Percentiles rank a stretch among this genome's conserved stretches.
These are phyloP conservation scores for Metarhizium guizhouense DNA, from an alignment of 2,329 filamentous ascomycete genomes.

Conservation along the genomic window DNA sequence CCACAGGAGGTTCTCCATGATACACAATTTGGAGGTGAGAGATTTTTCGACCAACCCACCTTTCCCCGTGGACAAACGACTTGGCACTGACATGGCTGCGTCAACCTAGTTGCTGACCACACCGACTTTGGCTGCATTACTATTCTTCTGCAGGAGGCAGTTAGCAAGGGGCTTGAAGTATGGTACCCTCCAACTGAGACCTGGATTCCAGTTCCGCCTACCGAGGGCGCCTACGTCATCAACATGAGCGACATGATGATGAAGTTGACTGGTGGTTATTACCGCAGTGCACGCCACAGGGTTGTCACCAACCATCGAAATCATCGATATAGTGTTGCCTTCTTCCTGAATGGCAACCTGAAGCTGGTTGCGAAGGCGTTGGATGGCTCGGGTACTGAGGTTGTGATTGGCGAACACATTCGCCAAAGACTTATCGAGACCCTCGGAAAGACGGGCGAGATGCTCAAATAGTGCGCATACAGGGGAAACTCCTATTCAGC, in stretches of 20 bases:
- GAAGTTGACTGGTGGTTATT: slow-evolving; percentile 20
- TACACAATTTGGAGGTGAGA: slow-evolving; percentile 15
- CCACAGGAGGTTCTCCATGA: slow-evolving; percentile 13
- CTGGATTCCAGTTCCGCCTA: slow-evolving; percentile 21
- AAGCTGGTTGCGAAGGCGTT: slow-evolving; percentile 2
- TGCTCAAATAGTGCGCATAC: slow-evolving; percentile 2
- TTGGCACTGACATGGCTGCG: too few relatives aligned
- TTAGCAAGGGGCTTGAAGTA: slow-evolving; percentile 17
- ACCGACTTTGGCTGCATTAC: slow-evolving; percentile 21
- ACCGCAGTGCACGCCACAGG: slow-evolving; percentile 21
- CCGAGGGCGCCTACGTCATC: slow-evolving; percentile 22
- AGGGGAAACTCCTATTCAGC: neutral
- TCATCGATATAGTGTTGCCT: slow-evolving; percentile 18
- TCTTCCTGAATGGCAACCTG: slow-evolving; percentile 18
- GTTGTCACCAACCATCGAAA: slow-evolving; percentile 16
- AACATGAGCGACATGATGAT: slow-evolving; percentile 29
- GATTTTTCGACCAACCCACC: too few relatives aligned
- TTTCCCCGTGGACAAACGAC: neutral
- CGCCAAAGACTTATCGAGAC: slow-evolving; percentile 3
- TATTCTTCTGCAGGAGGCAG: slow-evolving; percentile 18
- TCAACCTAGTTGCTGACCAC: slow-evolving; percentile 16
- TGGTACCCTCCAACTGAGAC: slow-evolving; percentile 17
- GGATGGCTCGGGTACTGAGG: slow-evolving; percentile 2
- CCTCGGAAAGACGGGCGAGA: slow-evolving; percentile 2
- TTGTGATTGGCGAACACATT: slow-evolving; percentile 5